phyloP scores from a whole-genome alignment of 2,329 filamentous ascomycete genomes.

The Colletotrichum horii region DNA sequence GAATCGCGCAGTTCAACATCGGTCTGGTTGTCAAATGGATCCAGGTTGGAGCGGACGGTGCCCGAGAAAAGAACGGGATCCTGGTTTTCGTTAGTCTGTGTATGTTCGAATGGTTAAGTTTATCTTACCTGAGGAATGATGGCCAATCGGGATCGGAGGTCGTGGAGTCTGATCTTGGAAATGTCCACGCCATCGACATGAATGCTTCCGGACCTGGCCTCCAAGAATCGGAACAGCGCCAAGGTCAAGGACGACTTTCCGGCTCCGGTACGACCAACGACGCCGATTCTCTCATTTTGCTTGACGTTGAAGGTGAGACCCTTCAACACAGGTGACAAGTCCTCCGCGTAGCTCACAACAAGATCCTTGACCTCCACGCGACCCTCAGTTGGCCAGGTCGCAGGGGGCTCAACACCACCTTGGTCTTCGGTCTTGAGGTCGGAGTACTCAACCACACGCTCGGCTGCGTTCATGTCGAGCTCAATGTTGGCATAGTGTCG shows the following conservation, averaged over 20 bases:
- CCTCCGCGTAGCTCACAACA: conserved; percentile 73
- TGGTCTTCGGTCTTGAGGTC: conserved; percentile 71
- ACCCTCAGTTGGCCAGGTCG: conserved; percentile 78
- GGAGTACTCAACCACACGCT: conserved; percentile 78
- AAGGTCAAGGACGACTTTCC: conserved; percentile 80
- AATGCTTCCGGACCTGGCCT: conserved; percentile 69
- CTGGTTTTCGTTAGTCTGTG: conserved; percentile 38
- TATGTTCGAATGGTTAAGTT: neutral
- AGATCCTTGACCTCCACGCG: conserved; percentile 75
- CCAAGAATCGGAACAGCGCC: conserved; percentile 79
- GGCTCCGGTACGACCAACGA: conserved; percentile 79
- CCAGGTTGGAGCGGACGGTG: conserved; percentile 77
- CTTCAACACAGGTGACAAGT: conserved; percentile 73
- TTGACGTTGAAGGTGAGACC: conserved; percentile 71
- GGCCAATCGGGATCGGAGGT: conserved; percentile 74
- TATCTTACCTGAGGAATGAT: conserved; percentile 71
- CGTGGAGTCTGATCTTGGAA: conserved; percentile 71
- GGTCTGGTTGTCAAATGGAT: conserved; percentile 74
- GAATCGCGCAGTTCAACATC: conserved; percentile 74
- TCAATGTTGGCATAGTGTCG: conserved; percentile 74
- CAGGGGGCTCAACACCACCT: conserved; percentile 65
- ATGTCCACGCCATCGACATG: conserved; percentile 78
- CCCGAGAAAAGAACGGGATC: conserved; percentile 85
- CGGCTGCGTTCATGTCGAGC: conserved; percentile 79
- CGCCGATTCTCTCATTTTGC: conserved; percentile 73